Evolutionary conservation across 371 early-diverging fungal genomes (phyloP).

Genomic region (Coemansia sp.): DNA sequence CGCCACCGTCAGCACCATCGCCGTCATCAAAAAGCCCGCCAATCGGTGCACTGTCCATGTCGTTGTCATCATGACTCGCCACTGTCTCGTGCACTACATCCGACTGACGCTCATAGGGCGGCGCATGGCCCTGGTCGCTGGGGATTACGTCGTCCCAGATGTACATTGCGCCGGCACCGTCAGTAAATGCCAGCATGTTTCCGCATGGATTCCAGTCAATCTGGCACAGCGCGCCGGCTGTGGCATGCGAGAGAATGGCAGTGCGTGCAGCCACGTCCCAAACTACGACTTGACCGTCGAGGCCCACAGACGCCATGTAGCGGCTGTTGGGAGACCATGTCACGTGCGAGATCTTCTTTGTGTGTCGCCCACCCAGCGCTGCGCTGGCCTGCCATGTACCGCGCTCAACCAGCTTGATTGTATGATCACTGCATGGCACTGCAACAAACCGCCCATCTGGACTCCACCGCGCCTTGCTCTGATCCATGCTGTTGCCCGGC

Average conservation of each 20-base stretch:
- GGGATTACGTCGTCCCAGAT: constrained; percentile 58
- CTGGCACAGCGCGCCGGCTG: constrained; percentile 28
- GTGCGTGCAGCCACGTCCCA: constrained; percentile 45
- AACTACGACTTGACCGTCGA: constrained; percentile 33
- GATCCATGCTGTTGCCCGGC: constrained; percentile 34
- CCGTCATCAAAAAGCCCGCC: neutral
- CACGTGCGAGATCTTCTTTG: constrained; percentile 22
- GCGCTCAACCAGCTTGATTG: constrained; percentile 33
- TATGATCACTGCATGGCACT: constrained; percentile 23
- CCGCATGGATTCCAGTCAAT: constrained; percentile 49
- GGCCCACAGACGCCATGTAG: constrained; percentile 40
- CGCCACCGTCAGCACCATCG: constrained; percentile 9
- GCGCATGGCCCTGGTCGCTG: constrained; percentile 42
- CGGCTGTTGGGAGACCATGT: constrained; percentile 49
- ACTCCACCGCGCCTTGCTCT: constrained; percentile 47
- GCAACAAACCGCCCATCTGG: constrained; percentile 41
- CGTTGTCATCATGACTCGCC: neutral
- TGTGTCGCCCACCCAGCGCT: constrained; percentile 30
- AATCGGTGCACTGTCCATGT: neutral
- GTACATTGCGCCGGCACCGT: constrained; percentile 51
- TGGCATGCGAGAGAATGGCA: constrained; percentile 19
- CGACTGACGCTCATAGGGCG: constrained; percentile 15
- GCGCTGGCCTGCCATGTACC: constrained; percentile 27
- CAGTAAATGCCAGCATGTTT: constrained; percentile 52
- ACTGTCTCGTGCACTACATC: neutral